Evolutionary conservation across 371 early-diverging fungal genomes (phyloP), one percentile per base, ranked within the genome.

Genomic region (Apophysomyces trapeziformis): DNA sequence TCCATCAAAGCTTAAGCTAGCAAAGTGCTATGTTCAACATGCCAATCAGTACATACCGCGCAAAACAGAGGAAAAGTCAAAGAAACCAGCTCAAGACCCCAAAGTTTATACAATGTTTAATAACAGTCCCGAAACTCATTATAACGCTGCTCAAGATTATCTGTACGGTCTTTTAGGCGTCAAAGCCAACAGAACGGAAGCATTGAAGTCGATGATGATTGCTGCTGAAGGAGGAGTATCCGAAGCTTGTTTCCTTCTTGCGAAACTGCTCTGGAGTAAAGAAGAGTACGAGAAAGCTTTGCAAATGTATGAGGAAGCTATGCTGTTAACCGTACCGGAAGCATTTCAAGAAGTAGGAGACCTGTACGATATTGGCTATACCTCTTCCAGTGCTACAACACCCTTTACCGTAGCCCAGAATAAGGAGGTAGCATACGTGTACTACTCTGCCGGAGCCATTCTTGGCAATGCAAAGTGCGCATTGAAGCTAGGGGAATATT

Each of bases 401-500:
- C 14, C 7, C 7, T 50, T 8, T 21, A 9, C 47, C 5, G 58
- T 68, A 38, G 61, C 59, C 5, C 63, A 68, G 46, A 57, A 72
- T 35, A 43, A 65, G 36, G 38, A 60, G 26, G 13, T 16, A 21
- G 73, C 73, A 1, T 68, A 66, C 54, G 14, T 37, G 0, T 68
- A 72, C 36, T 41, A 38, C 37, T 36, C 14, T 58, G 13, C 37
- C 4, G 58, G 32, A 7, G 58, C n/a, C 12, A 16, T 12, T 6
- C 16, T 14, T 32, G 35, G n/a, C 14, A 6, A 58, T 58, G n/a
- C 37, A 58, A 36, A 4, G 37, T 4, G 13, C 5, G 58, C 38
- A 6, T 35, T 58, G n/a, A 58, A 32, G 26, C 44, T 72, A 46
- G 73, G 73, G 1, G 57, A 60, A 7, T 72, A 72, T 36, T 68